phyloP scores from a whole-genome alignment of 768 basidiomycete species.

The Mycena vulgaris region DNA sequence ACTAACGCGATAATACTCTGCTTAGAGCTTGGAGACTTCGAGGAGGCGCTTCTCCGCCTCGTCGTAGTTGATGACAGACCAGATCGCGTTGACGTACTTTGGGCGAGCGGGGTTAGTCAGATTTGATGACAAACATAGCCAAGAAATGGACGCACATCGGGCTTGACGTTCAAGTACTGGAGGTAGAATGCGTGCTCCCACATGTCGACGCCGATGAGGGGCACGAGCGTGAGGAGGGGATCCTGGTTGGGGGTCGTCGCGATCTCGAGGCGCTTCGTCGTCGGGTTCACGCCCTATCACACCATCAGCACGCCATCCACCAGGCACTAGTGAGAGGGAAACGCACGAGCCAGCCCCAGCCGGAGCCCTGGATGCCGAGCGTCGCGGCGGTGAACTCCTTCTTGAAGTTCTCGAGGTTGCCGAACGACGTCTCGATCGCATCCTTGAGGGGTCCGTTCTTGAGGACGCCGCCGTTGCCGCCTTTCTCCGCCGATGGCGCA shows the following conservation, averaged over 20 bases:
- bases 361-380: constrained; percentile 91
- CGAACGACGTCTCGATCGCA: constrained; percentile 76
- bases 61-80: constrained; percentile 92
- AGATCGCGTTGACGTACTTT: constrained; percentile 91
- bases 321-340: not conserved
- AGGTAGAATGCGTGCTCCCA: constrained; percentile 73
- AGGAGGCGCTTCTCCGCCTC: constrained; percentile 76
- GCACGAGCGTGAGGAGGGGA: constrained; percentile 73
- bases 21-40: constrained; percentile 48
- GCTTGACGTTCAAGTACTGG: constrained; percentile 97
- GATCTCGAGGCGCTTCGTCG: constrained; percentile 83
- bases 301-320: constrained; percentile 1
- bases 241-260: constrained; percentile 97
- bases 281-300: constrained; percentile 77
- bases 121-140: not conserved
- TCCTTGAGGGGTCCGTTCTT: constrained; percentile 75
- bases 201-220: constrained; percentile 40
- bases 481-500: constrained; percentile 69
- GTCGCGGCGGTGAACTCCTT: constrained; percentile 90
- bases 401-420: constrained; percentile 79
- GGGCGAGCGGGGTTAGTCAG: not conserved
- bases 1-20: not conserved
- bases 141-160: constrained; percentile 71
- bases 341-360: constrained; percentile 97
- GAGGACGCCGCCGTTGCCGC: constrained; percentile 73